Evolutionary conservation across 352 stramenopile genomes (phyloP).

Genomic region (Globisporangium solare): DNA sequence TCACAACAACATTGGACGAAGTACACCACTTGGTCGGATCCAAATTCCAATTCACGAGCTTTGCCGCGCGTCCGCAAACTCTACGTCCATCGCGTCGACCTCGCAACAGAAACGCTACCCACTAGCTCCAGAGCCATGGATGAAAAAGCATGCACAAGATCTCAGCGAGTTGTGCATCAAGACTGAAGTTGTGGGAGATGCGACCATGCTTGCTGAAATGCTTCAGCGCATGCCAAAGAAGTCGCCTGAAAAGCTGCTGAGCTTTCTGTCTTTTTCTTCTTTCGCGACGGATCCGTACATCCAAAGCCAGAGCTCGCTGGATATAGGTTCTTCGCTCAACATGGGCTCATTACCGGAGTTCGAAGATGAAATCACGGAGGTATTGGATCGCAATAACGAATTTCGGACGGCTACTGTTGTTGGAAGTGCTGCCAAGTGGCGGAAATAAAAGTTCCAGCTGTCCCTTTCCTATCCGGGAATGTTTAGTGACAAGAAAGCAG

Average conservation of each 20-base stretch:
- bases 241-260: slow-evolving; percentile 42
- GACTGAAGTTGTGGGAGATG: slow-evolving; percentile 58
- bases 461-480: slow-evolving; percentile 64
- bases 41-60: slow-evolving; percentile 60
- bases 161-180: slow-evolving; percentile 64
- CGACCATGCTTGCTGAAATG: slow-evolving; percentile 49
- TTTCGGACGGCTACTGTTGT: slow-evolving; percentile 36
- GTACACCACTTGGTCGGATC: slow-evolving; percentile 59
- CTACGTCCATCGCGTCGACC: slow-evolving; percentile 47
- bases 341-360: slow-evolving; percentile 15
- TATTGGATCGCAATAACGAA: slow-evolving; percentile 29
- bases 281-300: slow-evolving; percentile 41
- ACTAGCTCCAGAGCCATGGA: slow-evolving; percentile 61
- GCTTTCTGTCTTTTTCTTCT: slow-evolving; percentile 50
- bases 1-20: slow-evolving; percentile 60
- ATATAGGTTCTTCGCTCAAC: background rate
- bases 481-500: slow-evolving; percentile 35
- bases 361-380: slow-evolving; percentile 45
- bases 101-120: slow-evolving; percentile 51
- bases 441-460: slow-evolving; percentile 57
- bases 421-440: slow-evolving; percentile 35
- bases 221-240: slow-evolving; percentile 30
- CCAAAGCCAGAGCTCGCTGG: slow-evolving; percentile 15
- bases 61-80: slow-evolving; percentile 45
- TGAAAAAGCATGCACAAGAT: slow-evolving; percentile 52